Conservation (phyloP, 176 grass and related monocot species). For the Musa itinerans region DNA sequence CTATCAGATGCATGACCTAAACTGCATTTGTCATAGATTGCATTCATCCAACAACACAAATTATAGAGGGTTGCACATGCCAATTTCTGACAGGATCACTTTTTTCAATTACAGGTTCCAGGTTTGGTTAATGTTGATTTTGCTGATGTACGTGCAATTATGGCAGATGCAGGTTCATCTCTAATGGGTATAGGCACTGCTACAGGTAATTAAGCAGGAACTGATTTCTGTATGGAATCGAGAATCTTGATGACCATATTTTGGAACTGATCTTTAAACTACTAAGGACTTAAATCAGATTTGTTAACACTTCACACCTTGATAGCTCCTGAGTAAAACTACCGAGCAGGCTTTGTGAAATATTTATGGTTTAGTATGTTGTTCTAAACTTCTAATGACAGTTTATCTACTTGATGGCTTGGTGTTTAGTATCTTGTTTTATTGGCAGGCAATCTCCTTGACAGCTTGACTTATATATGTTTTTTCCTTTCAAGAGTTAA, state of each 20-base stretch:
- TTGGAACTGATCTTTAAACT: not conserved
- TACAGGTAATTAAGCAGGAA: constrained; percentile 43
- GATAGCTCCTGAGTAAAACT: too few species aligned
- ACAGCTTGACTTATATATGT: not conserved
- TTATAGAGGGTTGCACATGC: not conserved
- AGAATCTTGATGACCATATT: not conserved
- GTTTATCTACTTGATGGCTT: too few species aligned
- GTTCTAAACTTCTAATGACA: too few species aligned
- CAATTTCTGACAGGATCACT: not conserved
- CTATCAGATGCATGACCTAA: too few species aligned
- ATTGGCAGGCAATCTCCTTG: not conserved
- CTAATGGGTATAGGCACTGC: constrained; percentile 97
- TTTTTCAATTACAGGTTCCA: not conserved
- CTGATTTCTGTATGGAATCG: not conserved
- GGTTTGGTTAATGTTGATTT: constrained; percentile 13
- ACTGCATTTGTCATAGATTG: too few species aligned
- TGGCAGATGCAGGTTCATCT: constrained; percentile 97
- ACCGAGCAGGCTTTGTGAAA: too few species aligned
- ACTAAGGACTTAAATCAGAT: not conserved
- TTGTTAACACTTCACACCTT: not conserved
- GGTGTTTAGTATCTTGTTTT: not conserved
- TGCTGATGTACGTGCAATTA: constrained; percentile 78
- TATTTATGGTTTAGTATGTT: too few species aligned
- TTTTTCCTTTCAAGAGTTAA: too few species aligned
- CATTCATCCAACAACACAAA: too few species aligned